Percentiles rank a stretch among this genome's conserved stretches.
These are phyloP conservation scores for Periconia digitata DNA, from an alignment of 2,329 filamentous ascomycete species.

Conservation along the genomic window DNA sequence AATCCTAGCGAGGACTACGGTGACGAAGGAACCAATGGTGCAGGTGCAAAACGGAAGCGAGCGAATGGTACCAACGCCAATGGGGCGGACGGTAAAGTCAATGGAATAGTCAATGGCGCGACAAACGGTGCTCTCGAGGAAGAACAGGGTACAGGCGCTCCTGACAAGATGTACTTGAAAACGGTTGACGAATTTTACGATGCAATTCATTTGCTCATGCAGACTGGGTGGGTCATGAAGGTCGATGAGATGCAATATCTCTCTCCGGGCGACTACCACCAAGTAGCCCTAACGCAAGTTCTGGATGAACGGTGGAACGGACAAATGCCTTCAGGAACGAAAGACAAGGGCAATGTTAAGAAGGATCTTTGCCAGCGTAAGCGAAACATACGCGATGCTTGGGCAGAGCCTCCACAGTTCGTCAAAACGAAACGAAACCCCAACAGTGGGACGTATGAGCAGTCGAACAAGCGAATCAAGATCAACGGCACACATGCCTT, in stretches of 20 bases:
- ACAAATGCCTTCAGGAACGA: slow-evolving; percentile 61
- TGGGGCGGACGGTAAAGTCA: slow-evolving; percentile 14
- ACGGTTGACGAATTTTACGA: slow-evolving; percentile 44
- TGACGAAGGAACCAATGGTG: slow-evolving; percentile 26
- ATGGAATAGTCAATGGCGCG: slow-evolving; percentile 10
- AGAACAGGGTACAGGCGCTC: slow-evolving; percentile 3
- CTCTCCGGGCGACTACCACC: slow-evolving; percentile 58
- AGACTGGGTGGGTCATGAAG: slow-evolving; percentile 68
- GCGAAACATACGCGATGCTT: slow-evolving; percentile 52
- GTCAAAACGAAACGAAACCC: slow-evolving; percentile 18
- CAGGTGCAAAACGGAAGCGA: slow-evolving; percentile 24
- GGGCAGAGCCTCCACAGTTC: slow-evolving; percentile 32
- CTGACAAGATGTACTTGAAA: slow-evolving; percentile 17
- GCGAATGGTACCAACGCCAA: slow-evolving; percentile 25
- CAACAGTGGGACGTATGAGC: slow-evolving; percentile 18
- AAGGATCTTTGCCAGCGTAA: slow-evolving; percentile 30
- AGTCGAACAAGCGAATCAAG: slow-evolving; percentile 36
- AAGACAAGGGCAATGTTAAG: slow-evolving; percentile 63
- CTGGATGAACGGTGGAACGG: slow-evolving; percentile 55
- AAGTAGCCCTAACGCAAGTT: slow-evolving; percentile 65
- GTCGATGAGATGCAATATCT: slow-evolving; percentile 54
- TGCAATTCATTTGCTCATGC: slow-evolving; percentile 55
- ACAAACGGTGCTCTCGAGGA: slow-evolving; percentile 1
- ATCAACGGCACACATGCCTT: slow-evolving; percentile 24
- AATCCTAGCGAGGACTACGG: slow-evolving; percentile 32